Evolutionary conservation across 202 grass and related monocot species (phyloP), one percentile per base, ranked within the genome.

Genomic region (Cymbopogon flexuosus): DNA sequence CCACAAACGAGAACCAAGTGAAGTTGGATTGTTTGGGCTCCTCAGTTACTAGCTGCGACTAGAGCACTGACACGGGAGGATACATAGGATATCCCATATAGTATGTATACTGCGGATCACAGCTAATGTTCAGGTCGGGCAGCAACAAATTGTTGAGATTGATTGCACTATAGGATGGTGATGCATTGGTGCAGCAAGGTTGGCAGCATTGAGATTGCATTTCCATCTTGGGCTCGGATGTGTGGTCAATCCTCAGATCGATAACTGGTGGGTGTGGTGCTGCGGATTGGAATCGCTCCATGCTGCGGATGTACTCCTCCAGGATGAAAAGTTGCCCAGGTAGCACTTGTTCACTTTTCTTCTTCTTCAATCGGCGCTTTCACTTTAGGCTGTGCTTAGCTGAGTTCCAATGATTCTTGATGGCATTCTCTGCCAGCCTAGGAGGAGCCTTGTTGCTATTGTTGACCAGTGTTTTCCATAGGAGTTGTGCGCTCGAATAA

Each of bases 271-370:
- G 0, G 0, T 23, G 6, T 0, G 23, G 5, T 37, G 31, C 4
- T 4, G 18, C 1, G 5, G 4, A 30, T 43, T 76, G 24, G 1
- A 13, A 10, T 43, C 2, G n/a, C 3, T 18, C 34, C 77, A 56
- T 1, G 33, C 33, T 24, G 13, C 1, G 76, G 42, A 88, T 84
- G 69, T 88, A 88, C 54, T 75, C 42, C n/a, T 8, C 37, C 1
- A 88, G 54, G 54, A 24, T 6, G 35, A 76, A 21, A 5, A 80
- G 18, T 12, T 84, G 63, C 6, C 76, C 70, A 0, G 70, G 52
- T 13, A 52, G 4, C 18, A 47, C 54, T 9, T 83, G 84, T 7
- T 84, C 57, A 30, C 84, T 85, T 68, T 73, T 84, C 73, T 62
- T 90, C 63, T 81, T 85, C 46, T 72, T 86, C 61, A 87, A 4